These are phyloP conservation scores for Penicillium sp. DNA, from an alignment of 2,329 filamentous ascomycete genomes.

Conservation along the genomic window DNA sequence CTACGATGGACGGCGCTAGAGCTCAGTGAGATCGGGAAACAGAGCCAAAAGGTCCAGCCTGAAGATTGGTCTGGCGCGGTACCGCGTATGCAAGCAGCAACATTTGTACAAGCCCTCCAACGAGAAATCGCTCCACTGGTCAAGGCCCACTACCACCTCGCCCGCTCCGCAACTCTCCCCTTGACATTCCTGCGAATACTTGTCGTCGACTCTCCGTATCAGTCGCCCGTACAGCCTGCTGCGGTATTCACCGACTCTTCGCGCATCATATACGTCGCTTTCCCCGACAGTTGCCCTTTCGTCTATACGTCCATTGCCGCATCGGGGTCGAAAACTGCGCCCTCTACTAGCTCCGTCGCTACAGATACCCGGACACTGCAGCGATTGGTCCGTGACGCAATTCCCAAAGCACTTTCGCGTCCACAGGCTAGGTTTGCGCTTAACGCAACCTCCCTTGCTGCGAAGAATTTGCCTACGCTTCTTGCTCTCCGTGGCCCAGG, in stretches of 20 bases:
- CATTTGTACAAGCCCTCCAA: conserved; percentile 76
- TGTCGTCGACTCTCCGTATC: conserved; percentile 79
- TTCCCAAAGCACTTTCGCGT: conserved; percentile 79
- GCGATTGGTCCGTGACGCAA: conserved; percentile 72
- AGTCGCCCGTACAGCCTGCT: conserved; percentile 48
- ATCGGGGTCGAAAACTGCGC: conserved; percentile 42
- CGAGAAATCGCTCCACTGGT: conserved; percentile 73
- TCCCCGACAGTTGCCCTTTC: conserved; percentile 77
- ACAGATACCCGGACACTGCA: conserved; percentile 66
- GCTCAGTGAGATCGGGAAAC: conserved; percentile 35
- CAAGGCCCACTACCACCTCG: conserved; percentile 81
- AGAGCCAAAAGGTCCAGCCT: conserved; percentile 21
- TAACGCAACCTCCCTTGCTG: conserved; percentile 66
- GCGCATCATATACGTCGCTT: conserved; percentile 76
- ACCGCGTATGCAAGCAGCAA: conserved; percentile 77
- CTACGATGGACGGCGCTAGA: conserved; percentile 58
- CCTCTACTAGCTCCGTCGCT: conserved; percentile 22
- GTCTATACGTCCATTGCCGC: conserved; percentile 64
- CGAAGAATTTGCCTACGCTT: conserved; percentile 70
- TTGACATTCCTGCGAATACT: conserved; percentile 77
- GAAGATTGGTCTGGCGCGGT: conserved; percentile 43
- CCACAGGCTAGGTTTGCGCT: conserved; percentile 73
- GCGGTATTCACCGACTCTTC: conserved; percentile 59
- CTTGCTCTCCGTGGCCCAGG: conserved; percentile 69
- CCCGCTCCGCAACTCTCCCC: conserved; percentile 65